Evolutionary conservation across 1,139 yeast species (phyloP), one percentile per base, ranked within the genome.

Genomic region (Pichia sp.): DNA sequence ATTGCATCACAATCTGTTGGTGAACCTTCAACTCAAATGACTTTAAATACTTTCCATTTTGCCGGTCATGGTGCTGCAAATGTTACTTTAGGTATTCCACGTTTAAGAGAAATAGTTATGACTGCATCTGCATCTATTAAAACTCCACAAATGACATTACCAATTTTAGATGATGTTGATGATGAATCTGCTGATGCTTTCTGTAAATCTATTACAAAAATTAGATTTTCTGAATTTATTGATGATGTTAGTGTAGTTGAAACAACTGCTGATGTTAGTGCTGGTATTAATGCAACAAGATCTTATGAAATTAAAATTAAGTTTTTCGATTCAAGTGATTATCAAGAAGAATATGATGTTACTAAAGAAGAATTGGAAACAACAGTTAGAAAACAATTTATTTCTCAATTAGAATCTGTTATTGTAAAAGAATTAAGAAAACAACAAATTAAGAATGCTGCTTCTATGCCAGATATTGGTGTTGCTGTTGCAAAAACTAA

Each of bases 11-110:
- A 94, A 69, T 90, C 97, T 46, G 83, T 94, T 64, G 99, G 99
- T 70, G 99, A 94, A 69, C 99, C 99, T 42, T 89, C 97, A 4
- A 94, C 99, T 6, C 99, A 94, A 72, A 94, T 94, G 99, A 94
- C 99, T 23, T 78, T 94, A 62, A 94, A 94, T 67, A 94, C 99
- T 45, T 94, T 94, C 95, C 99, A 94, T 73, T 94, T 94, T 62
- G 99, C 99, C 57, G 99, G 99, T 65, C 98, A 94, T 71, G 99
- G 99, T 79, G 99, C 98, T 48, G 98, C 98, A 41, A 94, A 94
- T 68, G 99, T 94, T 55, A 94, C 99, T 1, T 76, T 94, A 62
- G 99, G 99, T 84, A 94, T 94, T 63, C 99, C 99, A 41, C 96
- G 99, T 80, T 83, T 94, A 90, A 84, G 99, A 78, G 99, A 94